A percentile compares a stretch with the other conserved stretches of the same genome.
These are phyloP conservation scores for Penicillium arizonense DNA, from an alignment of 495 filamentous ascomycete species.

Conservation along the genomic window DNA sequence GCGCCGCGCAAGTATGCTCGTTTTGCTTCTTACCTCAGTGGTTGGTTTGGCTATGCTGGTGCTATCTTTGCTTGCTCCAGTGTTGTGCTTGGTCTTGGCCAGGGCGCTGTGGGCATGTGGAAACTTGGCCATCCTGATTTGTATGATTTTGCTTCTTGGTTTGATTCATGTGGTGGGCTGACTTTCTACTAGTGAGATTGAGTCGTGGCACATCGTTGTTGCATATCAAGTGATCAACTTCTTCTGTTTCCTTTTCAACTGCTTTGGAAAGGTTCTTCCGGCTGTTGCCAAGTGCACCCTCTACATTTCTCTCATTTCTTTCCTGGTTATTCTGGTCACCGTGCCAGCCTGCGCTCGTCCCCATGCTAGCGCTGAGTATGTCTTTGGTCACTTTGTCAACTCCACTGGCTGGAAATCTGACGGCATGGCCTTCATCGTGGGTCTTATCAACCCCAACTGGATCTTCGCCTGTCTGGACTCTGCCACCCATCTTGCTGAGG, in stretches of 20 bases:
- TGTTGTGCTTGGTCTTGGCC: conserved; percentile 53
- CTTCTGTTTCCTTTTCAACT: conserved; percentile 60
- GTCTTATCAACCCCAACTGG: conserved; percentile 62
- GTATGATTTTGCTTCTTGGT: conserved; percentile 28
- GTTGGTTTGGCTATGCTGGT: conserved; percentile 58
- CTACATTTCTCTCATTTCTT: conserved; percentile 52
- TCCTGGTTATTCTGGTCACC: conserved; percentile 53
- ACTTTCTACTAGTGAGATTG: conserved; percentile 36
- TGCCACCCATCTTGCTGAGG: conserved; percentile 63
- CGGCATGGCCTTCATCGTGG: conserved; percentile 65
- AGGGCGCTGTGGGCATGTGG: conserved; percentile 55
- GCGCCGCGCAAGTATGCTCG: conserved; percentile 52
- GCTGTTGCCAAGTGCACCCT: conserved; percentile 48
- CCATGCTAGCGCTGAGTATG: conserved; percentile 54
- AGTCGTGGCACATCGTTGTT: conserved; percentile 55
- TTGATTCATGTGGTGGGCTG: conserved; percentile 7
- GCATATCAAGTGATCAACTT: conserved; percentile 53
- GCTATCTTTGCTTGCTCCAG: conserved; percentile 57
- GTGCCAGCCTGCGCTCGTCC: conserved; percentile 55
- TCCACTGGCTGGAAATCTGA: conserved; percentile 58
- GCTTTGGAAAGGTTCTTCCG: conserved; percentile 52
- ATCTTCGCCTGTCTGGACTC: conserved; percentile 60
- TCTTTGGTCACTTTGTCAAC: conserved; percentile 62
- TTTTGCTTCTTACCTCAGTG: conserved; percentile 55
- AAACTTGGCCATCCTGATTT: conserved; percentile 57